Conservation (phyloP, 2,329 filamentous ascomycete species). For the Cyclaneusma minus region DNA sequence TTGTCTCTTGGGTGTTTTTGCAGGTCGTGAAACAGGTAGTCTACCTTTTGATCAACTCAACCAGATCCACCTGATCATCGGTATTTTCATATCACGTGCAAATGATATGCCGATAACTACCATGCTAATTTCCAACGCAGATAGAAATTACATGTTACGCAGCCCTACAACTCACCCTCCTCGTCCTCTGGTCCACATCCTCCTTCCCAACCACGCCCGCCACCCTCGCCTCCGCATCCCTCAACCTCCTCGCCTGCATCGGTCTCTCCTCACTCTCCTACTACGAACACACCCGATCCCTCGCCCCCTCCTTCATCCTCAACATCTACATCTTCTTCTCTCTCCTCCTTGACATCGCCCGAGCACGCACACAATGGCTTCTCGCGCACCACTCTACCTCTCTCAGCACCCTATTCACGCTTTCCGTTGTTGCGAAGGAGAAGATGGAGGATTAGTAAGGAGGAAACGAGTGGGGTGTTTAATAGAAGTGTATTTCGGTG, state of each 20-base stretch:
- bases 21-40: no score
- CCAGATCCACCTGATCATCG: no score
- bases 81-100: no score
- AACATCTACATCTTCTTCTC: conserved; percentile 25
- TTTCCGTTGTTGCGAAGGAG: conserved; percentile 14
- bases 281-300: conserved; percentile 19
- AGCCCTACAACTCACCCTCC: conserved; percentile 3
- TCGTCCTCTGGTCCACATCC: conserved; percentile 14
- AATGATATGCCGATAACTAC: no score
- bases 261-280: conserved; percentile 19
- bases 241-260: conserved; percentile 18
- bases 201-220: conserved; percentile 11
- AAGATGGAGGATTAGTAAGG: conserved; percentile 23
- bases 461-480: conserved; percentile 20
- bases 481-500: conserved; percentile 22
- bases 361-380: conserved; percentile 27
- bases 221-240: conserved; percentile 15
- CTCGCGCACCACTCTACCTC: conserved; percentile 9
- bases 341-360: conserved; percentile 26
- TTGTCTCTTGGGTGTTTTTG: no score
- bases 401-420: conserved; percentile 16
- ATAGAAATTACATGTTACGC: no score
- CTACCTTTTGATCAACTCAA: no score
- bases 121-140: no score
- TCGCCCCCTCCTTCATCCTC: conserved; percentile 27